phyloP scores from a whole-genome alignment of 345 rosid species.

The Acer saccharum region DNA sequence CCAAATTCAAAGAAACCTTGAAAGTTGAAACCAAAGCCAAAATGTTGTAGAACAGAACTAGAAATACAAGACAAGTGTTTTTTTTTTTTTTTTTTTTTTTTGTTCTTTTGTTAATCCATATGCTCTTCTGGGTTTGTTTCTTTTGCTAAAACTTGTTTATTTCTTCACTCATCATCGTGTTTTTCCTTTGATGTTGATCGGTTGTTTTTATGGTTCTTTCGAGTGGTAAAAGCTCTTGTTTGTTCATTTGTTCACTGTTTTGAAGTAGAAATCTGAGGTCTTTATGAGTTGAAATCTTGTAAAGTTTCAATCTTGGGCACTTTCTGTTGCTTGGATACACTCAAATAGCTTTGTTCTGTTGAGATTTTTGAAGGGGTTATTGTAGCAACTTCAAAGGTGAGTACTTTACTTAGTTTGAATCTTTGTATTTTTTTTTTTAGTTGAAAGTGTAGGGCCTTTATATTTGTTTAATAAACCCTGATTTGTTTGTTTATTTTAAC shows the following conservation, averaged over 20 bases:
- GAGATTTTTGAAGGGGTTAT: neutral
- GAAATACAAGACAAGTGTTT: no score
- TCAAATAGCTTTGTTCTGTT: neutral
- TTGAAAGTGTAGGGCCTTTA: neutral
- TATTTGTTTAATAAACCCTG: constrained; percentile 19
- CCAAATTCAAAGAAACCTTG: neutral
- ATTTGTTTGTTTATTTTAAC: constrained; percentile 17
- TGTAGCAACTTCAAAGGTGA: neutral
- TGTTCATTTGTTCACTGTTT: neutral
- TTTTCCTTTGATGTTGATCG: neutral
- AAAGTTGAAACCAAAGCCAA: neutral
- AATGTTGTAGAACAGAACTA: neutral
- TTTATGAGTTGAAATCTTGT: neutral
- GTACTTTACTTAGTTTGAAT: constrained; percentile 7
- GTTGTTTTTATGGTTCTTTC: neutral
- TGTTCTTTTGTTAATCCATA: neutral
- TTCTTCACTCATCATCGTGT: neutral
- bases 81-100: no score
- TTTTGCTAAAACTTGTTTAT: neutral
- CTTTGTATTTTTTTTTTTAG: neutral
- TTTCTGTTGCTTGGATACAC: neutral
- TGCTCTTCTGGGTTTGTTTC: constrained; percentile 13
- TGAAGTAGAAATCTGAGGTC: neutral
- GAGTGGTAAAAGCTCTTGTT: neutral
- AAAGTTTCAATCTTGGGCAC: constrained; percentile 3